phyloP scores from a whole-genome alignment of 1,284 basidiomycete genomes.

The Erythrobasidium hasegawianum region DNA sequence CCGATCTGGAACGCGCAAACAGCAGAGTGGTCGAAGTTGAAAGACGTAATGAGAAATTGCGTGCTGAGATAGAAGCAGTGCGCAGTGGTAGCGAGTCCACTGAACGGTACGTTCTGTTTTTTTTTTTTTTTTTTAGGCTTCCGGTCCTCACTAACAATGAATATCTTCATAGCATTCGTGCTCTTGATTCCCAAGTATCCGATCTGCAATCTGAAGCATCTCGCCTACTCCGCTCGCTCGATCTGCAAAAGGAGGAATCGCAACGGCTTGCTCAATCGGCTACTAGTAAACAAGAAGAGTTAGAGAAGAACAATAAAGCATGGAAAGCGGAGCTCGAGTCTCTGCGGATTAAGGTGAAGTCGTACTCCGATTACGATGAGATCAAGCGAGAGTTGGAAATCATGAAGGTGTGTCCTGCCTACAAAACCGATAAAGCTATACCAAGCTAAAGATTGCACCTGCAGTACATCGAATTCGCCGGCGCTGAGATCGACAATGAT shows the following conservation, averaged over 20 bases:
- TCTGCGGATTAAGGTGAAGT: constrained; percentile 64
- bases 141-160: constrained; percentile 4
- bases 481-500: constrained; percentile 48
- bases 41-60: constrained; percentile 83
- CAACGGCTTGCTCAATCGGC: constrained; percentile 55
- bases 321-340: constrained; percentile 59
- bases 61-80: constrained; percentile 85
- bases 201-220: constrained; percentile 71
- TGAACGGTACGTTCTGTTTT: constrained; percentile 63
- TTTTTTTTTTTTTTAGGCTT: constrained; percentile 44
- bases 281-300: constrained; percentile 61
- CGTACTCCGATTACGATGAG: constrained; percentile 83
- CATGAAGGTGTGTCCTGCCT: constrained; percentile 68
- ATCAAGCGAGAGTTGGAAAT: constrained; percentile 93
- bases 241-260: constrained; percentile 62
- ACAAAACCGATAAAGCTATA: not conserved
- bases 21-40: constrained; percentile 86
- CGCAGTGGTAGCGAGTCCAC: constrained; percentile 73
- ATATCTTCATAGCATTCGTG: constrained; percentile 58
- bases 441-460: not conserved
- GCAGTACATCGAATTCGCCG: constrained; percentile 89
- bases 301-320: constrained; percentile 54
- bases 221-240: constrained; percentile 64
- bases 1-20: constrained; percentile 88
- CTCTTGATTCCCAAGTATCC: constrained; percentile 65